A percentile compares a stretch with the other conserved stretches of the same genome.
phyloP scores from a whole-genome alignment of 352 stramenopile genomes.

The Phytopythium vexans region DNA sequence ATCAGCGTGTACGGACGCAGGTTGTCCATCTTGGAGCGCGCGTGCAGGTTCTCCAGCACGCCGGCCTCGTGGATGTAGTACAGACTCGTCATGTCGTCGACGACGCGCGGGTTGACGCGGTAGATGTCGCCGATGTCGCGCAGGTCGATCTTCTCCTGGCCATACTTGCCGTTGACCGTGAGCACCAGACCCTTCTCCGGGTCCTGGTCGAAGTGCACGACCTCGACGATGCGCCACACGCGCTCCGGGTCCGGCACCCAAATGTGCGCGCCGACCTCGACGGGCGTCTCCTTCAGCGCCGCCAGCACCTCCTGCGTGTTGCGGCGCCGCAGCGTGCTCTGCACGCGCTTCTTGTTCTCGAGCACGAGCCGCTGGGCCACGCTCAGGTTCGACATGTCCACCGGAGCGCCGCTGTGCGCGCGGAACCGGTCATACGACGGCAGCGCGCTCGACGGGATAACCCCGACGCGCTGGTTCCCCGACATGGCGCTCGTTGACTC shows the following conservation, averaged over 20 bases:
- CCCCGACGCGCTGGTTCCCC: slow-evolving; percentile 50
- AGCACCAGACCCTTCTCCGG: slow-evolving; percentile 66
- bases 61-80: slow-evolving; percentile 90
- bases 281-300: slow-evolving; percentile 58
- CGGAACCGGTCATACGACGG: slow-evolving; percentile 82
- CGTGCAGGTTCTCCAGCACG: slow-evolving; percentile 78
- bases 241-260: slow-evolving; percentile 82
- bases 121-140: slow-evolving; percentile 84
- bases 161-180: slow-evolving; percentile 66
- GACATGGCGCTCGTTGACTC: slow-evolving; percentile 12
- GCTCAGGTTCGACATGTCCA: slow-evolving; percentile 63
- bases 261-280: slow-evolving; percentile 79
- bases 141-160: slow-evolving; percentile 71
- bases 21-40: slow-evolving; percentile 70
- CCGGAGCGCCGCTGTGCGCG: slow-evolving; percentile 42
- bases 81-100: slow-evolving; percentile 85
- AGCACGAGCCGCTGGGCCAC: slow-evolving; percentile 81
- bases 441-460: slow-evolving; percentile 63
- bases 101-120: slow-evolving; percentile 81
- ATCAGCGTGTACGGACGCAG: slow-evolving; percentile 85
- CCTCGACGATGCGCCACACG: slow-evolving; percentile 84
- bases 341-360: slow-evolving; percentile 77
- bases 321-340: slow-evolving; percentile 57
- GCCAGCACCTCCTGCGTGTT: slow-evolving; percentile 71
- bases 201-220: slow-evolving; percentile 54